Base-by-base conservation (phyloP, 2,329 filamentous ascomycete genomes). In the Dryadomyces quercivorus region DNA sequence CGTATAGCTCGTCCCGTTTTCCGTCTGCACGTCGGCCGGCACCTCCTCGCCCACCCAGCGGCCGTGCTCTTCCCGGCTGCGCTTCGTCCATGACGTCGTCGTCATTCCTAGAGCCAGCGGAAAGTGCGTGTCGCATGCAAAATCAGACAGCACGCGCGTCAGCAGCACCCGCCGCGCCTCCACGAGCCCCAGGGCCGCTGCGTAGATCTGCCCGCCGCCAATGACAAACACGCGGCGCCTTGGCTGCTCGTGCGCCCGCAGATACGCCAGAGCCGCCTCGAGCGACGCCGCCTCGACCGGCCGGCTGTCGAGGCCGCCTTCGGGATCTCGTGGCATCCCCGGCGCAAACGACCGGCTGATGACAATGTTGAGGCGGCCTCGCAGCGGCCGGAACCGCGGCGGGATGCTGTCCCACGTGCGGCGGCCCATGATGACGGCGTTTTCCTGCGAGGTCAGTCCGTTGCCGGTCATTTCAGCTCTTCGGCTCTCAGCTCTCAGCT, bases 321-420 rank as follows among this genome's bases (percentile, higher is more conserved):
- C 53, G 3, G 57, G 52, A 2, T 56, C 57, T 6, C 26, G 8
- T 4, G 57, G 56, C 40, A 56, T 21, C 0, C 16, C 62, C 18
- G 6, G 60, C 34, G 55, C 53, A 56, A 72, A 67, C 15, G 74
- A 73, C 49, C 84, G 75, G 58, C 82, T 86, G 61, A 98, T 75
- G 60, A 97, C 80, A 44, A 96, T 80, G 68, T 95, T 97, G 51
- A 90, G 73, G 10, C 93, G 76, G 58, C 82, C 85, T 58, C 81
- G 84, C 38, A 98, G 75, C 18, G 93, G 93, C 2, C 90, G 78
- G 66, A 93, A 90, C 52, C 75, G 78, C 7, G 74, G 65, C 2
- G 93, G 92, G 57, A 98, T 92, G 59, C 84, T 89, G 52, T 95
- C 89, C 85, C 92, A 98, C 0, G 93, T 98, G 70, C 94, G 96